Percentiles rank a stretch among this genome's conserved stretches.
These are phyloP conservation scores for Osmanthus fragrans DNA, from an alignment of 257 asterid species.

Conservation along the genomic window DNA sequence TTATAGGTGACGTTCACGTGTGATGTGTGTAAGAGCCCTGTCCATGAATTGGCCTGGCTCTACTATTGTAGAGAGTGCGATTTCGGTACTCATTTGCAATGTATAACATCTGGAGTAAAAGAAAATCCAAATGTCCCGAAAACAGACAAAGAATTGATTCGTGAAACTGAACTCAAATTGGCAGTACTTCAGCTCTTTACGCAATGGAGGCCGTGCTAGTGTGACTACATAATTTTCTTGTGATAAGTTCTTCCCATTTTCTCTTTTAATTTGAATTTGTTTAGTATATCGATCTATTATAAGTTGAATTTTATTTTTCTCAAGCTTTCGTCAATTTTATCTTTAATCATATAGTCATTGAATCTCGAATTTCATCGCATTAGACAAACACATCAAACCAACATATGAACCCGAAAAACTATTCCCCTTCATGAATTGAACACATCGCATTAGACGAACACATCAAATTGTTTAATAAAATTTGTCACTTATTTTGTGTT, in stretches of 20 bases:
- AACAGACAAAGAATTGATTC: constrained; percentile 27
- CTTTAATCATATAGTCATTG: not conserved
- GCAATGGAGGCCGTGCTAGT: constrained; percentile 11
- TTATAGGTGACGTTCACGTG: constrained; percentile 44
- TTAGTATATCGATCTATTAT: not conserved
- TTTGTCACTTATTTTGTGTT: too few species aligned
- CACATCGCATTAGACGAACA: too few species aligned
- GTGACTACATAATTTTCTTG: not conserved
- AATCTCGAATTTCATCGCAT: not conserved
- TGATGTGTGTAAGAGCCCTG: constrained; percentile 55
- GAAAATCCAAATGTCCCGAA: constrained; percentile 10
- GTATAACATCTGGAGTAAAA: constrained; percentile 39
- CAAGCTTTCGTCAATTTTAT: not conserved
- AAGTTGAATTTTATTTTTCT: not conserved
- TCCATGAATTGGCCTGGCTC: constrained; percentile 65
- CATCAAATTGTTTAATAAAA: too few species aligned
- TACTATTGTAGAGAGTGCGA: constrained; percentile 66
- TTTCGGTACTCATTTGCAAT: constrained; percentile 68
- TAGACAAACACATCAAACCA: not conserved
- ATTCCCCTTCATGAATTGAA: not conserved
- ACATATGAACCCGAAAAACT: not conserved
- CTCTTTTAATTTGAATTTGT: not conserved
- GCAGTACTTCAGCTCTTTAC: constrained; percentile 29
- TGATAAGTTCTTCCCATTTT: too few species aligned
- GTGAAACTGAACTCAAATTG: constrained; percentile 31